phyloP scores from a whole-genome alignment of 106 monocot genomes.

The Dendrobium chrysotoxum region DNA sequence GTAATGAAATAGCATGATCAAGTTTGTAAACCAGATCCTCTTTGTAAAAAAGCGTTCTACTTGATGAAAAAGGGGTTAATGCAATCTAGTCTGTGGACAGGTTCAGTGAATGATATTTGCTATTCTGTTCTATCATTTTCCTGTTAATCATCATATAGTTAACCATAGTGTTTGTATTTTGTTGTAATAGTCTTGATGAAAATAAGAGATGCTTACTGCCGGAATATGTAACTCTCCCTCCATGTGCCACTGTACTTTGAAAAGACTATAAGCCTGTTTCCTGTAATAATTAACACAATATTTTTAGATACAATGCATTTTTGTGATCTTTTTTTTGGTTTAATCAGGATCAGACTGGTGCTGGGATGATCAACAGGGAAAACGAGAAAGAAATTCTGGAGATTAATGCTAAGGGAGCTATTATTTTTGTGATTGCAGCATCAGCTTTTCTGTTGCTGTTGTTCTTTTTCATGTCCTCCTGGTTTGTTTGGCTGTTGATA shows the following conservation, averaged over 20 bases:
- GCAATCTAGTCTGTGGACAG: neutral
- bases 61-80: neutral
- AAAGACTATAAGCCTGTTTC: neutral
- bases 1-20: neutral
- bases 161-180: neutral
- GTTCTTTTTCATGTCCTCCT: slow-evolving; percentile 96
- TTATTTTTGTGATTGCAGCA: slow-evolving; percentile 81
- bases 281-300: neutral
- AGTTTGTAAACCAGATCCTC: neutral
- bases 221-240: neutral
- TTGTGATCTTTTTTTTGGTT: slow-evolving; percentile 3
- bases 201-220: neutral
- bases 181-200: neutral
- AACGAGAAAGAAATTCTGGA: slow-evolving; percentile 84
- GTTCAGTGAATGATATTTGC: neutral
- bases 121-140: neutral
- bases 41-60: neutral
- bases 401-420: slow-evolving; percentile 88
- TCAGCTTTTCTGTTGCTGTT: slow-evolving; percentile 90
- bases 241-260: neutral
- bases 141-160: neutral
- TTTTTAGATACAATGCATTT: neutral
- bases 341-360: slow-evolving; percentile 47
- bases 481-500: slow-evolving; percentile 95
- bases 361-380: slow-evolving; percentile 34